These are phyloP conservation scores for Fraxinus dipetala DNA, from an alignment of 305 asterid genomes.

Conservation along the genomic window DNA sequence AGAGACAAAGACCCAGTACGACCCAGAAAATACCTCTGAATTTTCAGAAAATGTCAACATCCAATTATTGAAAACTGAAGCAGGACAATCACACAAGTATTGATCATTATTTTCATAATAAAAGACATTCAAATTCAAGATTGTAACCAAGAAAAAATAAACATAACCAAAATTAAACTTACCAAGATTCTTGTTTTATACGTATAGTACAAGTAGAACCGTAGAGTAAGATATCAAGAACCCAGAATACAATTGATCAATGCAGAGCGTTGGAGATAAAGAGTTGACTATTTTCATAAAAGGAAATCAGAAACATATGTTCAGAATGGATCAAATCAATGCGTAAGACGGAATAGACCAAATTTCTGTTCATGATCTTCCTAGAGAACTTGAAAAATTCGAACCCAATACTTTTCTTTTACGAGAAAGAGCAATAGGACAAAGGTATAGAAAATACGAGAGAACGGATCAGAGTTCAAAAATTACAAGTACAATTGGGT, in stretches of 20 bases:
- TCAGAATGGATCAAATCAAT: not conserved
- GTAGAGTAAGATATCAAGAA: conserved; percentile 23
- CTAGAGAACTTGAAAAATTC: conserved; percentile 3
- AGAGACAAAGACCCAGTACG: not conserved
- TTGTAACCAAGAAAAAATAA: conserved; percentile 9
- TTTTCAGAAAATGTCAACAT: conserved; percentile 1
- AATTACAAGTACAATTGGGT: not conserved
- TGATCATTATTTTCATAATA: not conserved
- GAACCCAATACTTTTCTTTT: not conserved
- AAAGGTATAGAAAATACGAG: conserved; percentile 3
- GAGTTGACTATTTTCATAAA: not conserved
- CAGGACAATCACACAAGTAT: not conserved
- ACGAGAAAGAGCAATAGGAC: not conserved
- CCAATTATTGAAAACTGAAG: conserved; percentile 16
- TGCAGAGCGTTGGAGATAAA: not conserved
- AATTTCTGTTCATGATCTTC: not conserved
- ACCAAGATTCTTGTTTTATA: conserved; percentile 19
- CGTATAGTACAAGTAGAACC: conserved; percentile 2
- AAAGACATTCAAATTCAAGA: conserved; percentile 8
- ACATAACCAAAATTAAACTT: conserved; percentile 17
- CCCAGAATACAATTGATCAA: conserved; percentile 24
- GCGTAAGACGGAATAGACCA: not conserved
- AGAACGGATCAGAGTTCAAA: conserved; percentile 23
- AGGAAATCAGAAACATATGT: not conserved
- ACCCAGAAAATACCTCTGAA: conserved; percentile 8